Evolutionary conservation across 306 rosid species (phyloP), one percentile per base, ranked within the genome.

Genomic region (Trifolium dubium): DNA sequence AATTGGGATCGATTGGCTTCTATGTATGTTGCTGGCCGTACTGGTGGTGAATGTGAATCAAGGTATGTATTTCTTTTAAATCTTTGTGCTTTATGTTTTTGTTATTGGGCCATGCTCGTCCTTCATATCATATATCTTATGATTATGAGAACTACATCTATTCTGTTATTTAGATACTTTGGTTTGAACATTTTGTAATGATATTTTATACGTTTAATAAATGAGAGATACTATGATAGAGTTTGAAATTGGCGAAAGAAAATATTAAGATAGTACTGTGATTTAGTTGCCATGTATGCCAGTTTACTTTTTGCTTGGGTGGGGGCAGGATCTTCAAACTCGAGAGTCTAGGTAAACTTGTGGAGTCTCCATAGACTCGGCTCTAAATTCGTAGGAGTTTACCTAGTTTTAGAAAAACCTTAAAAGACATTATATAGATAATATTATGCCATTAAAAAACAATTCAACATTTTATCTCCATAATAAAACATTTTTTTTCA

Each of bases 21-120:
- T 76, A 88, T 79, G 83, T 79, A 91, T 77, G 76, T 84, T 68
- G 79, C 73, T 54, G 90, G 96, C 37, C 96, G 81, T 75, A 84
- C 90, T 5, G 92, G 90, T 71, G 90, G 88, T 60, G 96, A 94
- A 91, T 94, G 98, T 77, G 89, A 87, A 91, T 85, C 95, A 40
- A 85, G 98, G 98, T 94, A 87, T 85, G 82, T 51, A 44, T 71
- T 81, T 79, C 54, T 10, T 76, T 4, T 6, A 6, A 41, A 77
- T 23, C 28, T 62, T 18, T 70, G 44, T 72, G 73, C 64, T 63
- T 11, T 35, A 43, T 81, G 43, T 41, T 59, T 18, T 10, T 51
- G 18, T 51, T 44, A 72, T 30, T 80, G 67, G 62, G 13, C 37
- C n/a, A 60, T 58, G 23, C 51, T 56, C 72, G 31, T 67, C 51